Evolutionary conservation across 2,329 filamentous ascomycete genomes (phyloP), one percentile per base, ranked within the genome.

Genomic region (Colletotrichum godetiae): DNA sequence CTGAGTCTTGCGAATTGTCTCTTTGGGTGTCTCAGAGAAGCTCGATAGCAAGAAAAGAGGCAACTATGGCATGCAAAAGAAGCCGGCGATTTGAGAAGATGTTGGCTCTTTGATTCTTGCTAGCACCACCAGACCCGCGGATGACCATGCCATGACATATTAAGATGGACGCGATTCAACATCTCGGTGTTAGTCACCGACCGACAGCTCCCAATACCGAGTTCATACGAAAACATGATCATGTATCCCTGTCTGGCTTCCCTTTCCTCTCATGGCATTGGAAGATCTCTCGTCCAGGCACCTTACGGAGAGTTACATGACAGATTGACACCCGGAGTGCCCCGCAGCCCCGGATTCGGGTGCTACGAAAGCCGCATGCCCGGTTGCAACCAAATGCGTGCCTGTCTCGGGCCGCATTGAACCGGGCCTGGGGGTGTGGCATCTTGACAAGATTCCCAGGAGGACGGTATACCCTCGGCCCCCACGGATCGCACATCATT

Each of bases 361-460:
- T 42, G 55, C 19, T 24, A 55, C 13, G 31, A 35, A 42, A 12
- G 31, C 53, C 60, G 42, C 37, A 55, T 52, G 24, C 35, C n/a
- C 52, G 66, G 57, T 31, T 24, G 3, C 64, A 15, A 49, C 1
- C 49, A 33, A 68, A 56, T 29, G 12, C 15, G 24, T 27, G 0
- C 5, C 7, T 5, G 59, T 56, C 24, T 67, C 61, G 68, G 68
- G 19, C 24, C 46, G 22, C 35, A 59, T 66, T 59, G 24, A 12
- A 55, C 68, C 68, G 68, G 61, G 29, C 58, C 49, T 63, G 58
- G 61, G 57, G 33, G 29, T 24, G 29, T 3, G 13, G 46, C 31
- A 27, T 29, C n/a, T 49, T 4, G 6, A 42, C 13, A 42, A 3
- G 13, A 13, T 37, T 31, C n/a, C n/a, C 13, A 22, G 24, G 29